Evolutionary conservation across 768 basidiomycete species (phyloP), one percentile per base, ranked within the genome.

Genomic region (Glaciozyma antarctica): DNA sequence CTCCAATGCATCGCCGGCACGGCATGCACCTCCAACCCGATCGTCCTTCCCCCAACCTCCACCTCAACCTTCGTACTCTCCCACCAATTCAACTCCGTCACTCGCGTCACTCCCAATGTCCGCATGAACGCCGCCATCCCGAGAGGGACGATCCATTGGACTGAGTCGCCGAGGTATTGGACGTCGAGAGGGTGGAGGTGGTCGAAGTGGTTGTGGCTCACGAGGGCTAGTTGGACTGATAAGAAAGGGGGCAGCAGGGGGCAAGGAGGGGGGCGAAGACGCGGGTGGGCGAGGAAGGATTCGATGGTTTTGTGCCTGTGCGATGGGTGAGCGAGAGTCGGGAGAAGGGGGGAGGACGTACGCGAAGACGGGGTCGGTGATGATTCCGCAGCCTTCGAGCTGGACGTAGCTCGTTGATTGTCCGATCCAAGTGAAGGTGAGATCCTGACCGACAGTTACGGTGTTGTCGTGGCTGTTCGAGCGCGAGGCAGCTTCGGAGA

Each of bases 51-150:
- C 13, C 44, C 44, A 56, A 71, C 34, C 15, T 59, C 48, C 3
- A 75, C 45, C 1, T 64, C 66, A 52, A 69, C 68, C 26, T 57
- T 63, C 1, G 61, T 63, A 49, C 73, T 73, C 45, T 77, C 57
- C 77, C 77, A 77, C 77, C 77, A 77, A 60, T 76, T 75, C 30
- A 69, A 74, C 73, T 77, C 77, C n/a, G 73, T 55, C 49, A 76
- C 74, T 7, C 62, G 73, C 24, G 64, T 68, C 38, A 75, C 73
- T 8, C 77, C 77, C 15, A 72, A 67, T 8, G 65, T 16, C 1
- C 62, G 58, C 44, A 78, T 70, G 63, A 73, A 77, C 9, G 32
- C 43, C 43, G 70, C 72, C 5, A 77, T 68, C 6, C 77, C 77
- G 13, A 73, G 69, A 7, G 77, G 76, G 13, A 77, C 76, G 47